Evolutionary conservation across 2,329 filamentous ascomycete species (phyloP), one percentile per base, ranked within the genome.

Genomic region (Alternaria panax): DNA sequence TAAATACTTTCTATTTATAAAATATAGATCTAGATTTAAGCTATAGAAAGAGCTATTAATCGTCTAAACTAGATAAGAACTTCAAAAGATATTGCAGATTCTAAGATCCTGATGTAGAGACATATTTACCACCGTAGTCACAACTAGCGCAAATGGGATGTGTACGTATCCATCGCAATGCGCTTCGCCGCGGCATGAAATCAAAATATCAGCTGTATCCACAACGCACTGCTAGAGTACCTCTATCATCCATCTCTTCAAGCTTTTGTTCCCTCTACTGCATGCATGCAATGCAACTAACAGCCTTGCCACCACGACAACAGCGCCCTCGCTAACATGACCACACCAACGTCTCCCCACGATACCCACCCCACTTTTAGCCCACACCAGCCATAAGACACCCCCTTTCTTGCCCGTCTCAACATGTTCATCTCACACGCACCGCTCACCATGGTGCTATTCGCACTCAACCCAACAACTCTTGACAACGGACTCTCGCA

Each of bases 371-470:
- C 38, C 16, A 7, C 25, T 1, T 14, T 51, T 16, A 14, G 25
- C 2, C n/a, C 30, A 1, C 30, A 16, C n/a, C 55, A 45, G 46
- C 46, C 50, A 12, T 55, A 48, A 36, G 52, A 41, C 3, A 9
- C 51, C 8, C 7, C 28, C 12, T 59, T 54, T 8, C 46, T 59
- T 11, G 51, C 59, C n/a, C 59, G 36, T 12, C 55, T 59, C 25
- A 32, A 25, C 45, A 36, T 45, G 4, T 59, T 58, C 41, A 22
- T 55, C 24, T 41, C 59, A 7, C 40, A 53, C 5, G 42, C 51
- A 6, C 59, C 55, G 3, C 7, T 45, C 25, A 3, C n/a, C 45
- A 28, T 11, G 8, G 22, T 55, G 30, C 22, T 46, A 18, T 41
- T 36, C 11, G 25, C 32, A 18, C 20, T 30, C 16, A 16, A 3